Evolutionary conservation across 129 eudicot species (phyloP), one percentile per base, ranked within the genome.

Genomic region (Erigeron canadensis): DNA sequence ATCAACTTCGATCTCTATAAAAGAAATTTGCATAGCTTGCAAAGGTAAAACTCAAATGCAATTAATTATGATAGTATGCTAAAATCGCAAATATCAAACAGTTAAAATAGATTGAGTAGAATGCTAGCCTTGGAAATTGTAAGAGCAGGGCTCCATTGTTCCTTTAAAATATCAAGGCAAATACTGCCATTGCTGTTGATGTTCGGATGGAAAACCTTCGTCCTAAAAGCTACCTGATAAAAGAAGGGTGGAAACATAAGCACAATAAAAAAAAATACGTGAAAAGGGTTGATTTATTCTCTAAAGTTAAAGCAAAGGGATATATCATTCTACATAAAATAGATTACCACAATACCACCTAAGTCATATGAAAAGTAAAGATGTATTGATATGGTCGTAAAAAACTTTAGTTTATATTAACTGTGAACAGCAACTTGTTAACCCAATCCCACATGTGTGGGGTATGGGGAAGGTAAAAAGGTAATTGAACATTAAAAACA

Each of bases 121-220:
- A 55, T 21, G 48, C 7, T 56, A 65, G 65, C 78, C 82, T 78
- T 72, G 68, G 82, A 78, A 28, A 78, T 78, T 40, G 82, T 78
- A 13, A 78, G 66, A 41, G 82, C 78, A 21, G 82, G 82, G 69
- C 78, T 78, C 82, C 82, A 78, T 56, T 78, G 82, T 65, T 78
- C 82, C 58, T 72, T 78, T 45, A 78, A 67, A 65, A 72, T 78
- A 45, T 78, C 82, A 43, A 78, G 73, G 67, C 82, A 78, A 44
- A 78, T 78, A 67, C 82, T 78, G 22, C 82, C 82, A 56, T 78
- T 72, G n/a, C 74, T 71, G 76, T 78, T 78, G 78, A 78, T 72
- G 47, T 78, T 78, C 6, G 82, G 82, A 51, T 78, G 82, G 63
- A 71, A 78, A 37, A 78, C 82, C 62, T 78, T 78, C 9, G 78